Conservation (phyloP, 2,329 filamentous ascomycete species). For the Colletotrichum tabaci region DNA sequence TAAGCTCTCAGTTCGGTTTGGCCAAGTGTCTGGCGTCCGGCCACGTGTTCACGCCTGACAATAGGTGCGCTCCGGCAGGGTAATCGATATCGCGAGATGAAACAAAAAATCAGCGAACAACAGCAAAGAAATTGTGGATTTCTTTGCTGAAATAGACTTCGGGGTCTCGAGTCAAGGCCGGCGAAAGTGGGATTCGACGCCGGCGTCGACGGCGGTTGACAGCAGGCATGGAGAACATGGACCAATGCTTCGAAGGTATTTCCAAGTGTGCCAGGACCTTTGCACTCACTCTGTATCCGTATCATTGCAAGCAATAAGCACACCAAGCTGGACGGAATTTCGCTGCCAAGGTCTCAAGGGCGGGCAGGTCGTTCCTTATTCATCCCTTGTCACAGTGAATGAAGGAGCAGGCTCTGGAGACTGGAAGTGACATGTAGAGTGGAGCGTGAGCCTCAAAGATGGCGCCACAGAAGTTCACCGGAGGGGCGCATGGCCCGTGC, state of each 20-base stretch:
- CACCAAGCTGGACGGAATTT: neutral
- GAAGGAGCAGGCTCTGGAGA: no score
- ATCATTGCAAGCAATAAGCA: neutral
- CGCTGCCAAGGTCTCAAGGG: slow-evolving; percentile 13
- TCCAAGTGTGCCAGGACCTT: neutral
- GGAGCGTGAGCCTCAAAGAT: slow-evolving; percentile 18
- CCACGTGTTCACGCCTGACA: slow-evolving; percentile 32
- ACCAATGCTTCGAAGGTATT: neutral
- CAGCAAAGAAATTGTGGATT: slow-evolving; percentile 23
- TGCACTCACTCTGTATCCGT: neutral
- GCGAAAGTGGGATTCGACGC: slow-evolving; percentile 7
- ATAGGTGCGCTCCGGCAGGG: slow-evolving; percentile 20
- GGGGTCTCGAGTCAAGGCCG: slow-evolving; percentile 31
- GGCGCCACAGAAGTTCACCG: slow-evolving; percentile 33
- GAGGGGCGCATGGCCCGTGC: slow-evolving; percentile 30
- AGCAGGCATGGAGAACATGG: no score
- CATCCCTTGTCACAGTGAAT: slow-evolving; percentile 13
- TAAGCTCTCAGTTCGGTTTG: no score
- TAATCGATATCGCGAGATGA: slow-evolving; percentile 28
- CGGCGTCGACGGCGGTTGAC: slow-evolving; percentile 3
- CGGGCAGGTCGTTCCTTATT: slow-evolving; percentile 22
- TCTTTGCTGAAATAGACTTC: slow-evolving; percentile 35
- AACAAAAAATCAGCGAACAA: slow-evolving; percentile 12
- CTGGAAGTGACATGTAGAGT: slow-evolving; percentile 2
- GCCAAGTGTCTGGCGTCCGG: slow-evolving; percentile 2